A percentile compares a stretch with the other conserved stretches of the same genome.
Conservation (phyloP, 371 early-diverging fungal species). For the Mucor piriformis region DNA sequence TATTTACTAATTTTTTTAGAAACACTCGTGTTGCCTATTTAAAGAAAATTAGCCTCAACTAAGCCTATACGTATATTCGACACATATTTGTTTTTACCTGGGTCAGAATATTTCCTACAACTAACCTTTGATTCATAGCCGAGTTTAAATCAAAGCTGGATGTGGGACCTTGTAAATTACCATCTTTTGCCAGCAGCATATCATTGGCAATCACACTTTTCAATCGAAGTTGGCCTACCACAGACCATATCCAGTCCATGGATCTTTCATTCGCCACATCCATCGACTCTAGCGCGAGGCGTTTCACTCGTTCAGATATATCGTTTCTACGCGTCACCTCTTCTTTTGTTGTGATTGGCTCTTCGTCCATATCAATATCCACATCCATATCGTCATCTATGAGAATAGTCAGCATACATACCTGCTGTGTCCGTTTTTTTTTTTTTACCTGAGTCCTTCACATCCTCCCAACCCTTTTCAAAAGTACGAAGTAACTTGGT, state of each 20-base stretch:
- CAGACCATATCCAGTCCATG: constrained; percentile 54
- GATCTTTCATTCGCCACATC: constrained; percentile 35
- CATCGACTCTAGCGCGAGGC: constrained; percentile 5
- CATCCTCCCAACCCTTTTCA: constrained; percentile 43
- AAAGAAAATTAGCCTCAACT: too few species aligned
- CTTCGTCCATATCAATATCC: constrained; percentile 40
- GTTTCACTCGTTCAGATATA: constrained; percentile 11
- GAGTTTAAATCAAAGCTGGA: constrained; percentile 28
- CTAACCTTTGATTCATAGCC: constrained; percentile 44
- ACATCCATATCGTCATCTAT: constrained; percentile 44
- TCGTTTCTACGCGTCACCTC: constrained; percentile 5
- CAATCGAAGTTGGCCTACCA: constrained; percentile 39
- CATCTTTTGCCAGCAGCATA: constrained; percentile 41
- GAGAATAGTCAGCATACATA: not conserved
- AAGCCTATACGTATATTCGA: too few species aligned
- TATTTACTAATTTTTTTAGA: constrained; percentile 28
- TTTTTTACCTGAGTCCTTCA: constrained; percentile 30
- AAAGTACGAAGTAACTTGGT: constrained; percentile 24
- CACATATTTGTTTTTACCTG: constrained; percentile 17
- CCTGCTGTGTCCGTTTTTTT: not conserved
- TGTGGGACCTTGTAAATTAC: constrained; percentile 31
- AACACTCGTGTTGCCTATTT: constrained; percentile 37
- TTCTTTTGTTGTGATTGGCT: not conserved
- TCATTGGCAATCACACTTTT: constrained; percentile 44
- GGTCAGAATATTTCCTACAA: constrained; percentile 34